Evolutionary conservation across 345 rosid genomes (phyloP).

Genomic region (Heritiera littoralis): DNA sequence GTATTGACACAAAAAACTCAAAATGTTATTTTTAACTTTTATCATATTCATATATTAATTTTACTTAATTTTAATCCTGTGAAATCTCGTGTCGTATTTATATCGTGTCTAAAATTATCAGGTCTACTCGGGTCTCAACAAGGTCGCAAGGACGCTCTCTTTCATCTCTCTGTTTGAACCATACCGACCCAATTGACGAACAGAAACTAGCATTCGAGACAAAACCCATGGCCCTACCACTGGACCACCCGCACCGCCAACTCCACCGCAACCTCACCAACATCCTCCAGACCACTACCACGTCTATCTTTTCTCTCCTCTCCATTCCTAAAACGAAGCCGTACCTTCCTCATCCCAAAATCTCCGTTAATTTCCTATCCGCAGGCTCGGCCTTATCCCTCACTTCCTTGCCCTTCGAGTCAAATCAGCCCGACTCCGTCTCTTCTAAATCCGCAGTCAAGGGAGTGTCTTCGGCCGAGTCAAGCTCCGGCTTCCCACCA

Average conservation of each 20-base stretch:
- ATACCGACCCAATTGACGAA: not conserved
- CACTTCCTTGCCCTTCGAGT: constrained; percentile 30
- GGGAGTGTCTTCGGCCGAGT: constrained; percentile 45
- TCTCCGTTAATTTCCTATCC: constrained; percentile 52
- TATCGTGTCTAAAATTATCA: too few relatives aligned
- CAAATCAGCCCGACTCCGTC: constrained; percentile 42
- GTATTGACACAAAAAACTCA: too few relatives aligned
- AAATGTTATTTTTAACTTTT: too few relatives aligned
- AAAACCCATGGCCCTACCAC: constrained; percentile 41
- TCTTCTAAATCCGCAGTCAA: constrained; percentile 49
- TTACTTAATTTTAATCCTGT: too few relatives aligned
- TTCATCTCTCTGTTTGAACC: not conserved
- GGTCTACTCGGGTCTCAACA: too few relatives aligned
- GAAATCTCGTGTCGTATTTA: too few relatives aligned
- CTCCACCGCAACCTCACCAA: constrained; percentile 38
- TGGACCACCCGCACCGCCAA: constrained; percentile 43
- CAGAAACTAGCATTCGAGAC: not conserved
- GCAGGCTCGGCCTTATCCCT: constrained; percentile 33
- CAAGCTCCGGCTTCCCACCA: constrained; percentile 64
- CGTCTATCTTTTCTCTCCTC: constrained; percentile 46
- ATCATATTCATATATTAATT: too few relatives aligned
- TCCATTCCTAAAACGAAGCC: constrained; percentile 36
- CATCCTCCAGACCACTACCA: constrained; percentile 45
- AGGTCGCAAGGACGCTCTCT: not conserved
- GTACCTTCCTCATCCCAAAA: constrained; percentile 44